phyloP scores from a whole-genome alignment of 1,139 yeast species.

The Scheffersomyces segobiensis region DNA sequence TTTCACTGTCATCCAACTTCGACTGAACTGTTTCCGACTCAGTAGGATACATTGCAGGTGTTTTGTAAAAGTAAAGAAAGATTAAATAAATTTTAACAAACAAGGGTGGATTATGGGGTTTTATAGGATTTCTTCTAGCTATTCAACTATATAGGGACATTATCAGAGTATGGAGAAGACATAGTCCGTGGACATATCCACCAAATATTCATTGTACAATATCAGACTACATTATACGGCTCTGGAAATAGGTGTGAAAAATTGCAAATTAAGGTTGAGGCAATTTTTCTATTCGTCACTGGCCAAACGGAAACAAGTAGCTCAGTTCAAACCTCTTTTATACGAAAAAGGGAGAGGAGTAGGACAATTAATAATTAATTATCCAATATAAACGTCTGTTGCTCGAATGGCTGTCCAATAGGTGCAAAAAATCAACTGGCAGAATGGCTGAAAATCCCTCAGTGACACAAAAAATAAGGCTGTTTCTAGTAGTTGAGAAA shows the following conservation, averaged over 20 bases:
- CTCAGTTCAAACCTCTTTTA: background rate
- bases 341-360: background rate
- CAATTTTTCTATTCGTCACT: background rate
- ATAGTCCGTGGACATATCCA: background rate
- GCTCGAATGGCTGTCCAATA: background rate
- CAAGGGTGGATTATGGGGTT: background rate
- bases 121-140: background rate
- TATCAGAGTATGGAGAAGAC: background rate
- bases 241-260: background rate
- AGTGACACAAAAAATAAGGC: background rate
- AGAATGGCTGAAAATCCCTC: background rate
- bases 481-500: background rate
- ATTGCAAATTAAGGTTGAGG: background rate
- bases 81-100: background rate
- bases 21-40: background rate
- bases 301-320: background rate
- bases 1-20: background rate
- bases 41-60: background rate
- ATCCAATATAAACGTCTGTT: background rate
- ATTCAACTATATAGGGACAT: background rate
- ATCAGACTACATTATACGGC: background rate
- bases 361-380: background rate
- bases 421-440: background rate
- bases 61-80: background rate
- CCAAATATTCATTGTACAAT: background rate